Conservation (phyloP, 352 stramenopile species). For the Pythium guiyangense region DNA sequence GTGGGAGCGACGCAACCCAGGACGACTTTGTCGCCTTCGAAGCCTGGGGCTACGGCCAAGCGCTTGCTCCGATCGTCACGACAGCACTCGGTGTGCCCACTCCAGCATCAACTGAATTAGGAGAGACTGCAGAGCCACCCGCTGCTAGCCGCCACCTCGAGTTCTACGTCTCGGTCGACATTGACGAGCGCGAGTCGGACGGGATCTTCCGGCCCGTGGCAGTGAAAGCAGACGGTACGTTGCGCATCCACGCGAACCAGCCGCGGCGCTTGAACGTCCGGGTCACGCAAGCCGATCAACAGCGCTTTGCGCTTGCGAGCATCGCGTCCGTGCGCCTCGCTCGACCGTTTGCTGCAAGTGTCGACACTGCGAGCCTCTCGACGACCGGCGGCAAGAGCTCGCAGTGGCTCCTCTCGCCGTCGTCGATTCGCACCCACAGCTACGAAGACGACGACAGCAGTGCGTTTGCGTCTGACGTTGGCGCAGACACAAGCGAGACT, state of each 20-base stretch:
- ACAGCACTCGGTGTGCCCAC: not conserved
- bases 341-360: slow-evolving; percentile 15
- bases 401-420: slow-evolving; percentile 31
- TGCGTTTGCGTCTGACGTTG: too few relatives aligned
- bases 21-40: slow-evolving; percentile 47
- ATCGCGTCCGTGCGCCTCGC: slow-evolving; percentile 47
- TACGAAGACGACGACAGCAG: not conserved
- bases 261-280: slow-evolving; percentile 51
- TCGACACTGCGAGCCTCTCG: slow-evolving; percentile 8
- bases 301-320: slow-evolving; percentile 36
- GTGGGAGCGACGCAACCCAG: not conserved
- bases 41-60: slow-evolving; percentile 52
- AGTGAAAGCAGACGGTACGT: slow-evolving; percentile 60
- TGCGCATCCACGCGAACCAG: slow-evolving; percentile 61
- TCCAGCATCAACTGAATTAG: too few relatives aligned
- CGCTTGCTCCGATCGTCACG: not conserved
- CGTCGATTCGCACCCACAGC: slow-evolving; percentile 7
- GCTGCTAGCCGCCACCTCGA: slow-evolving; percentile 23
- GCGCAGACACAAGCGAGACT: not conserved
- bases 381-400: slow-evolving; percentile 28
- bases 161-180: slow-evolving; percentile 71
- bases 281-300: slow-evolving; percentile 63
- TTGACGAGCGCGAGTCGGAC: slow-evolving; percentile 64
- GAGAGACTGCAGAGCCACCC: slow-evolving; percentile 1
- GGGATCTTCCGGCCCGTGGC: slow-evolving; percentile 60